phyloP scores from a whole-genome alignment of 345 rosid species.

The Arabis hirsuta region DNA sequence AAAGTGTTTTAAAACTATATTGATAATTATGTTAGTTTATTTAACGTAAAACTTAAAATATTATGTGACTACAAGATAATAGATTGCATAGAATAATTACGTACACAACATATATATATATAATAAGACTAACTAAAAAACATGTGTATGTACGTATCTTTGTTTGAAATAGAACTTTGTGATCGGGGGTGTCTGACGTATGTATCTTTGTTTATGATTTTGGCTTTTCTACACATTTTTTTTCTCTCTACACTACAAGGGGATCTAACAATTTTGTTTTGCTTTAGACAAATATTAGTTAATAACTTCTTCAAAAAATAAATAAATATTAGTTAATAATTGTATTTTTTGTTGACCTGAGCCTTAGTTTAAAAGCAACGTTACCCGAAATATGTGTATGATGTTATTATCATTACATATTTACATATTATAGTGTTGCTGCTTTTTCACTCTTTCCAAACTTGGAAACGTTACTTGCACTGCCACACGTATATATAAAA shows the following conservation, averaged over 20 bases:
- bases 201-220: not conserved
- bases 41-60: not conserved
- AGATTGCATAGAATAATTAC: not conserved
- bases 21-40: not conserved
- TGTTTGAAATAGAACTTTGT: no score
- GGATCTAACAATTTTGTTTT: slow-evolving; percentile 15
- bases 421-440: slow-evolving; percentile 22
- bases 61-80: not conserved
- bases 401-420: slow-evolving; percentile 29
- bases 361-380: slow-evolving; percentile 46
- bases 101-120: no score
- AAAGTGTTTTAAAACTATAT: not conserved
- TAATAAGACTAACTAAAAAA: no score
- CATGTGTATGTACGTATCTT: no score
- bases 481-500: not conserved
- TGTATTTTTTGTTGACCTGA: slow-evolving; percentile 17
- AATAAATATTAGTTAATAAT: not conserved
- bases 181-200: not conserved
- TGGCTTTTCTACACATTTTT: not conserved
- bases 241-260: not conserved
- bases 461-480: slow-evolving; percentile 27
- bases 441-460: slow-evolving; percentile 36
- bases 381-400: slow-evolving; percentile 30
- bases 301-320: no score
- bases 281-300: not conserved